These are phyloP conservation scores for Coniferiporia sulphurascens DNA, from an alignment of 1,284 basidiomycete species.

Conservation along the genomic window DNA sequence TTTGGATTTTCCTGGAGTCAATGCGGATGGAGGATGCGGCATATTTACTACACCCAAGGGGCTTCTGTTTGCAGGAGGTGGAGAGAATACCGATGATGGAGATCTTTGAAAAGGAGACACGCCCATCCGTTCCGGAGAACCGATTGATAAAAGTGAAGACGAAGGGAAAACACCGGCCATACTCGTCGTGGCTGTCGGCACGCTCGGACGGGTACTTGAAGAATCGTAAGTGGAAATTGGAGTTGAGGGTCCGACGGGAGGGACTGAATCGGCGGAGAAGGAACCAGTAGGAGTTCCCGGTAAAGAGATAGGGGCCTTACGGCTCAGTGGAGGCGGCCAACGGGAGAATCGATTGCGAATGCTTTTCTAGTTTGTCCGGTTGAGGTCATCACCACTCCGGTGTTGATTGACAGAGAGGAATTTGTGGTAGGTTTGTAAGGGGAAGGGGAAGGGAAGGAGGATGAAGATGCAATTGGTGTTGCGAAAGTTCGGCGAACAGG, in stretches of 20 bases:
- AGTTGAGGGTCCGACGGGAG: constrained; percentile 10
- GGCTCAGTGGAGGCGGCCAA: constrained; percentile 13
- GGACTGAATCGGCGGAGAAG: constrained; percentile 8
- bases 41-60: background rate
- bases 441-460: constrained; percentile 7
- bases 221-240: constrained; percentile 10
- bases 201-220: constrained; percentile 1
- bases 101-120: background rate
- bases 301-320: constrained; percentile 15
- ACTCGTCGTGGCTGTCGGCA: background rate
- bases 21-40: background rate
- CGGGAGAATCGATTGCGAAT: constrained; percentile 14
- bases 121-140: background rate
- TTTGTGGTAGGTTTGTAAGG: background rate
- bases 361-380: background rate
- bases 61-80: background rate
- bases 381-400: background rate
- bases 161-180: background rate
- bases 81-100: background rate
- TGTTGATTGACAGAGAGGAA: constrained; percentile 10
- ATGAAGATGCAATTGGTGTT: constrained; percentile 1
- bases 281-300: constrained; percentile 17
- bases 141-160: background rate
- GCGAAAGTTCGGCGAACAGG: constrained; percentile 7
- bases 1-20: background rate